A percentile compares a stretch with the other conserved stretches of the same genome.
Conservation (phyloP, 805 yeast genomes). For the Candida boleticola region DNA sequence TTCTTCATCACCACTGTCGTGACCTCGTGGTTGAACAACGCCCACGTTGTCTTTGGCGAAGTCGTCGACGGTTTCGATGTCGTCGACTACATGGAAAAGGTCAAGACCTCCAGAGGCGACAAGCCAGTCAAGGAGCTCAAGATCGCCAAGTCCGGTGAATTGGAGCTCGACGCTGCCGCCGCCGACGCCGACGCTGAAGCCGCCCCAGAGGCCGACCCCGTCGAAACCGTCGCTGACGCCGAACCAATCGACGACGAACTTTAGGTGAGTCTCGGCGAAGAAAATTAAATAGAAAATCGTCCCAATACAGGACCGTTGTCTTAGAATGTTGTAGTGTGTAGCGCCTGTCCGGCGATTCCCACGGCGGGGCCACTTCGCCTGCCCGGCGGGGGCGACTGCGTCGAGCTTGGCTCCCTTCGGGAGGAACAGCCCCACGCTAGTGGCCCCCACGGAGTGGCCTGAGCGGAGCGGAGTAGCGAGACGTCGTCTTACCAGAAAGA, state of each 20-base stretch:
- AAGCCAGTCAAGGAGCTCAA: slow-evolving; percentile 65
- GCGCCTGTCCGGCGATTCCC: no score
- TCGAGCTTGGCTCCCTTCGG: no score
- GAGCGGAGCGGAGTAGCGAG: not conserved
- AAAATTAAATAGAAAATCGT: no score
- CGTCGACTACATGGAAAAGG: slow-evolving; percentile 68
- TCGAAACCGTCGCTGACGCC: slow-evolving; percentile 14
- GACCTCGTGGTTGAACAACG: slow-evolving; percentile 90
- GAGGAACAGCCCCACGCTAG: no score
- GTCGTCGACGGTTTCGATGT: slow-evolving; percentile 87
- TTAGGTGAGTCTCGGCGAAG: slow-evolving; percentile 11
- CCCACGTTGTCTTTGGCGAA: slow-evolving; percentile 95
- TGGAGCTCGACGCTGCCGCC: slow-evolving; percentile 35
- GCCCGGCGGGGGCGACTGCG: no score
- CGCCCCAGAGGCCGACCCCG: slow-evolving; percentile 30
- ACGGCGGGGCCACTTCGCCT: no score
- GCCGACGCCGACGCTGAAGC: slow-evolving; percentile 12
- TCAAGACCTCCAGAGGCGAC: slow-evolving; percentile 82
- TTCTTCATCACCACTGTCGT: slow-evolving; percentile 91
- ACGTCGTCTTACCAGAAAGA: no score
- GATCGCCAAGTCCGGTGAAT: slow-evolving; percentile 71
- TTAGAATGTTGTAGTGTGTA: no score
- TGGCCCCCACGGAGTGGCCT: not conserved
- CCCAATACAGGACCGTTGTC: no score
- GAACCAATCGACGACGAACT: slow-evolving; percentile 27